Conservation (phyloP, 2,329 filamentous ascomycete species). For the Colletotrichum magnum region DNA sequence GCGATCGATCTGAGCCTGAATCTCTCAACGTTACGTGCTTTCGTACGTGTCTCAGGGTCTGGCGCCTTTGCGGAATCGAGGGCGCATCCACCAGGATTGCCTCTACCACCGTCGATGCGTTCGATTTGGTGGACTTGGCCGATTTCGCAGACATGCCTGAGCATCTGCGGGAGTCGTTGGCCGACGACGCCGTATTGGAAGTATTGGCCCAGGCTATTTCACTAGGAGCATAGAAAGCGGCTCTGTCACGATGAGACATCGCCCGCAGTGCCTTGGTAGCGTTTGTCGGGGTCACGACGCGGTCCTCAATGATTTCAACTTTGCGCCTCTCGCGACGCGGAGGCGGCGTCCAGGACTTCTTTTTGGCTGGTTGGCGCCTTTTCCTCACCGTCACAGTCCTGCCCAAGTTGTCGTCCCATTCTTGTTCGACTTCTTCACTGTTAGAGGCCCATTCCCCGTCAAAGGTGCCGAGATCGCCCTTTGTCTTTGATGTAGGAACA, state of each 20-base stretch:
- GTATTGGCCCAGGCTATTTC: slow-evolving; percentile 48
- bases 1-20: slow-evolving; percentile 58
- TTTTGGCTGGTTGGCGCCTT: slow-evolving; percentile 48
- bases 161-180: slow-evolving; percentile 61
- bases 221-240: slow-evolving; percentile 54
- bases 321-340: slow-evolving; percentile 45
- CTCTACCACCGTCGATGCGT: slow-evolving; percentile 70
- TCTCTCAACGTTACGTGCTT: slow-evolving; percentile 68
- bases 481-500: slow-evolving; percentile 58
- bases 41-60: slow-evolving; percentile 73
- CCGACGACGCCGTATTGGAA: slow-evolving; percentile 56
- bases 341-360: slow-evolving; percentile 40
- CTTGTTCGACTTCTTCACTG: slow-evolving; percentile 65
- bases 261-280: slow-evolving; percentile 65
- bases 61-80: slow-evolving; percentile 59
- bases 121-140: slow-evolving; percentile 67
- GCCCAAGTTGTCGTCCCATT: slow-evolving; percentile 69
- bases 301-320: slow-evolving; percentile 62
- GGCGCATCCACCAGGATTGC: slow-evolving; percentile 68
- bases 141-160: slow-evolving; percentile 70
- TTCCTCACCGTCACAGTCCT: slow-evolving; percentile 69
- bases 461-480: slow-evolving; percentile 66
- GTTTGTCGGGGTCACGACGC: slow-evolving; percentile 63
- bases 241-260: slow-evolving; percentile 60
- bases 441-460: slow-evolving; percentile 71